A percentile compares a stretch with the other conserved stretches of the same genome.
These are phyloP conservation scores for Fraxinus excelsior DNA, from an alignment of 257 asterid species.

Conservation along the genomic window DNA sequence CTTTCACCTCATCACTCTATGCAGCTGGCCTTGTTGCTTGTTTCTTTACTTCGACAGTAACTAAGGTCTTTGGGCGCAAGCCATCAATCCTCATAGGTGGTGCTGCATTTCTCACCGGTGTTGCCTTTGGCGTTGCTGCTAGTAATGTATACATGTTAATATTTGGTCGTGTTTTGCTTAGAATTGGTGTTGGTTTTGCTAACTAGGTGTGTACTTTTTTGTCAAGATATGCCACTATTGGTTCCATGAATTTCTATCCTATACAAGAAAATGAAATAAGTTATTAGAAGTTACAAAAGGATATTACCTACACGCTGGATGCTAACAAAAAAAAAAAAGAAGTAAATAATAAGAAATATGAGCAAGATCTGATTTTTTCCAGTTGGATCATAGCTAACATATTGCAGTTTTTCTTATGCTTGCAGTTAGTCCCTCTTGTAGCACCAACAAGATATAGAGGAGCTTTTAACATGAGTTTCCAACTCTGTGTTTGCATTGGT, in stretches of 20 bases:
- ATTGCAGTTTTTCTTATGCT: not conserved
- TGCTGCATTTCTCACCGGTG: slow-evolving; percentile 23
- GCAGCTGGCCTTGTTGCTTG: slow-evolving; percentile 27
- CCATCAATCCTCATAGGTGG: slow-evolving; percentile 28
- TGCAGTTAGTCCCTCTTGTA: slow-evolving; percentile 69
- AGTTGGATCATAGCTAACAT: not conserved
- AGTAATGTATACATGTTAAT: slow-evolving; percentile 36
- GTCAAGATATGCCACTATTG: too few species aligned
- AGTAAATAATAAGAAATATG: not conserved
- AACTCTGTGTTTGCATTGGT: slow-evolving; percentile 56
- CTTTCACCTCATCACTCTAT: slow-evolving; percentile 26
- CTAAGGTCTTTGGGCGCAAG: slow-evolving; percentile 23
- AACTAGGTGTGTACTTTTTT: slow-evolving; percentile 33
- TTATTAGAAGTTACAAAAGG: too few species aligned
- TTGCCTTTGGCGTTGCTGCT: slow-evolving; percentile 31
- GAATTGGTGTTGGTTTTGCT: slow-evolving; percentile 46
- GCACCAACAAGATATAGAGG: slow-evolving; percentile 69
- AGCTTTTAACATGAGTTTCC: slow-evolving; percentile 61
- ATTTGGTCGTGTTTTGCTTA: slow-evolving; percentile 40
- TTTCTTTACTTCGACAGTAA: slow-evolving; percentile 14
- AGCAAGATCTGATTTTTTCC: not conserved
- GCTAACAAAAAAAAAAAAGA: not conserved
- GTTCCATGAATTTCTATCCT: too few species aligned
- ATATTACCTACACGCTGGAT: too few species aligned
- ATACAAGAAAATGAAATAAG: too few species aligned